Evolutionary conservation across 164 flowering plant species (phyloP), one percentile per base, ranked within the genome.

Genomic region (Brasenia schreberi): DNA sequence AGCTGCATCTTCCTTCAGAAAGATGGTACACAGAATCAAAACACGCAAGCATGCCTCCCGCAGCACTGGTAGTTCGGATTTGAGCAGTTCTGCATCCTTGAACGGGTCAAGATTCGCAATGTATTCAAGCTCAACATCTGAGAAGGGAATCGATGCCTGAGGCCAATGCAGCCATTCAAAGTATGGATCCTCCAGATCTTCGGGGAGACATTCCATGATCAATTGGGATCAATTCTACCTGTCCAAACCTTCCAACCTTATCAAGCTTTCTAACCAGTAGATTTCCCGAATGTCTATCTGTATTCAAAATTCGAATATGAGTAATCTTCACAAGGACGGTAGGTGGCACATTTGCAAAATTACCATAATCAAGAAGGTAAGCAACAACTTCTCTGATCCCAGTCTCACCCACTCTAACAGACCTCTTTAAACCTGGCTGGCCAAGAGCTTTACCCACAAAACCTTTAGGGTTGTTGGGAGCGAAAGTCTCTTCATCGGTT

Each of bases 81-180:
- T 76, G 0, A 86, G 84, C 85, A 86, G 80, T 5, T 84, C 90
- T 59, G 81, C 80, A 62, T 86, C 90, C 60, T 60, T 68, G 43
- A 72, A 14, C 2, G 90, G 90, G 45, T 86, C 85, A 66, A 86
- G 86, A 52, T 71, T 60, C 17, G 65, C 65, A 11, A 86, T 86
- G 69, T 86, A 84, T 67, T 77, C 76, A 16, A 86, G 90, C 72
- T 86, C 90, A 23, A 84, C 87, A 59, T 84, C 85, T 2, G 85
- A 81, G 67, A 86, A 86, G 4, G 88, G 88, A 59, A 86, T 81
- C 19, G 88, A 86, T 65, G 87, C 85, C 67, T 84, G 88, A 60
- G 90, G 90, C 90, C 90, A 86, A 68, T 84, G 86, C 62, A 86
- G 81, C 90, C 87, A 86, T 72, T 86, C 90, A 67, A 86, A 86